These are phyloP conservation scores for Erythrophleum fordii DNA, from an alignment of 306 rosid genomes.

Conservation along the genomic window DNA sequence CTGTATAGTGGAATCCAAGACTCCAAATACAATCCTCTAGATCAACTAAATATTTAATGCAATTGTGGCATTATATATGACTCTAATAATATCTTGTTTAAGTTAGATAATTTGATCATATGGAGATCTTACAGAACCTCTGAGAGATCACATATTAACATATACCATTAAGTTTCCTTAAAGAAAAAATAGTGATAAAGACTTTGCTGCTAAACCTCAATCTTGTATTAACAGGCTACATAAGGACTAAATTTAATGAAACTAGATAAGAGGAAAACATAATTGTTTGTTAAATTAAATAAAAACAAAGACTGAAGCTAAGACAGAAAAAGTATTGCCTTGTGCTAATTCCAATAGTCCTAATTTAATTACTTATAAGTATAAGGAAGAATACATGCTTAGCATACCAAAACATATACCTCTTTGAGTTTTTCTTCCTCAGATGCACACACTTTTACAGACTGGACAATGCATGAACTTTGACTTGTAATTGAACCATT, in stretches of 20 bases:
- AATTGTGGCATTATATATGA: not conserved
- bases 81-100: not conserved
- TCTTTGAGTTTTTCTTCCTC: conserved; percentile 51
- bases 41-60: no score
- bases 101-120: not conserved
- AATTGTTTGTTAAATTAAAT: not conserved
- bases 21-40: no score
- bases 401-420: conserved; percentile 48
- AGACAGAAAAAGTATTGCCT: not conserved
- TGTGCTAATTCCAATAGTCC: not conserved
- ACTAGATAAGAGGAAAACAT: not conserved
- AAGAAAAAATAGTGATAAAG: not conserved
- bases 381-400: not conserved
- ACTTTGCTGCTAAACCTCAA: not conserved
- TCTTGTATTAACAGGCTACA: not conserved
- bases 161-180: not conserved
- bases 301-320: not conserved
- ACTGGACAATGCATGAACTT: conserved; percentile 78
- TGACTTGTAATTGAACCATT: conserved; percentile 58
- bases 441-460: conserved; percentile 48
- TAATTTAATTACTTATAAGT: not conserved
- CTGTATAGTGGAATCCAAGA: not conserved
- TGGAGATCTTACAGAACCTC: not conserved
- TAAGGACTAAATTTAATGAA: not conserved
- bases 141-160: not conserved